Evolutionary conservation across 768 basidiomycete species (phyloP).

Genomic region (Naganishia randhawae): DNA sequence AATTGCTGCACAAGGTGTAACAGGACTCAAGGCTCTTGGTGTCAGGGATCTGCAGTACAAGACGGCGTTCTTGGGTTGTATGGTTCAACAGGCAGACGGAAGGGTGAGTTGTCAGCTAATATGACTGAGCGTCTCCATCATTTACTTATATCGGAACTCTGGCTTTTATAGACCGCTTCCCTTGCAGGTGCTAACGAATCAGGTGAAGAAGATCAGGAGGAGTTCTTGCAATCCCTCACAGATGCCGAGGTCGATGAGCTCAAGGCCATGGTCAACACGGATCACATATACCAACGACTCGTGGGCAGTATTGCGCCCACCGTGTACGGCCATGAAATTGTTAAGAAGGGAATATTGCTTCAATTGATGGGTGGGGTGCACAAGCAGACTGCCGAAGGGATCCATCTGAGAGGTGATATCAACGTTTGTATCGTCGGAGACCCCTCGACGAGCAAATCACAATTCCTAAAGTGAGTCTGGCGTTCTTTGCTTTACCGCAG

Average conservation of each 20-base stretch:
- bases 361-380: conserved; percentile 99
- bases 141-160: background rate
- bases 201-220: conserved; percentile 62
- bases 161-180: conserved; percentile 55
- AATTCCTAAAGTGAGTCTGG: conserved; percentile 83
- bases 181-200: conserved; percentile 83
- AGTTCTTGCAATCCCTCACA: conserved; percentile 83
- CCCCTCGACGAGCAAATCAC: conserved; percentile 95
- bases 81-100: conserved; percentile 88
- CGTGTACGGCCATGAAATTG: conserved; percentile 97
- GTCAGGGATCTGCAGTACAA: conserved; percentile 96
- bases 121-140: background rate
- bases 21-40: conserved; percentile 87
- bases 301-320: conserved; percentile 96
- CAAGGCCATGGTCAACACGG: conserved; percentile 85
- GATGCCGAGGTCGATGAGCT: conserved; percentile 94
- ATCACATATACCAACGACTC: conserved; percentile 88
- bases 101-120: conserved; percentile 59
- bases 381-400: conserved; percentile 91
- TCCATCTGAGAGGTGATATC: conserved; percentile 96
- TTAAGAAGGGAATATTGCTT: conserved; percentile 92
- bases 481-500: background rate
- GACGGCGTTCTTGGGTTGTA: conserved; percentile 95
- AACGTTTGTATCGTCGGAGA: conserved; percentile 98
- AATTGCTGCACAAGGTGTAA: conserved; percentile 65